Evolutionary conservation across 2,329 filamentous ascomycete genomes (phyloP).

Genomic region (Fusarium sp.): DNA sequence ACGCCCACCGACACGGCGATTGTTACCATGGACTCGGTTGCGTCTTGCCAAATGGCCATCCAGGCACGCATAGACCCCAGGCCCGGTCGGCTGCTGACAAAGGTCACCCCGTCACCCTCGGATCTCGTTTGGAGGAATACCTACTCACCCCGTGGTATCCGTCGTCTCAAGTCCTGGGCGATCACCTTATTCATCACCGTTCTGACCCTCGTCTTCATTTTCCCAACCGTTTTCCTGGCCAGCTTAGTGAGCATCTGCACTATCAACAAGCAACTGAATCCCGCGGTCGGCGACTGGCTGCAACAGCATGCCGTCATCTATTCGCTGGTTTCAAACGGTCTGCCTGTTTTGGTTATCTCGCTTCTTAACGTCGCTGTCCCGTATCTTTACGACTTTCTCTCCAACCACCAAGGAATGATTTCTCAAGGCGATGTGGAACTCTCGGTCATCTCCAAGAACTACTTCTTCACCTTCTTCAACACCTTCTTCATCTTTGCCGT

Average conservation of each 20-base stretch:
- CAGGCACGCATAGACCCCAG: constrained; percentile 93
- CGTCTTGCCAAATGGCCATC: constrained; percentile 92
- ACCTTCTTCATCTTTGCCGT: constrained; percentile 95
- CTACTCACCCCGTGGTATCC: constrained; percentile 77
- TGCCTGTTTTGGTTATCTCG: constrained; percentile 86
- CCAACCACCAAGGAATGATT: constrained; percentile 91
- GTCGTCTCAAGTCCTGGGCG: constrained; percentile 81
- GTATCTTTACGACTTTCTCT: constrained; percentile 93
- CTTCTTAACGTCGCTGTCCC: constrained; percentile 89
- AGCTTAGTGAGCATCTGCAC: constrained; percentile 82
- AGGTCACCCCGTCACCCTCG: constrained; percentile 84
- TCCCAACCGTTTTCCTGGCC: constrained; percentile 81
- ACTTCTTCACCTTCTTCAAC: constrained; percentile 99
- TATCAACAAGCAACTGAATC: constrained; percentile 75
- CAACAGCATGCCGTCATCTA: constrained; percentile 73
- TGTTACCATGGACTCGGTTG: constrained; percentile 96
- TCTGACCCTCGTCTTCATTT: constrained; percentile 87
- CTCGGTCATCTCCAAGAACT: constrained; percentile 96
- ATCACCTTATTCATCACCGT: constrained; percentile 85
- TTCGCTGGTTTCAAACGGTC: constrained; percentile 83
- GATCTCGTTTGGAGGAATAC: constrained; percentile 98
- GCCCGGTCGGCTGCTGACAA: constrained; percentile 85
- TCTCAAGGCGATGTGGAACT: constrained; percentile 94
- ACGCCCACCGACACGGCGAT: constrained; percentile 85
- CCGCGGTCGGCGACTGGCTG: constrained; percentile 73